phyloP scores from a whole-genome alignment of 805 yeast species.

The Candida xyloterini region DNA sequence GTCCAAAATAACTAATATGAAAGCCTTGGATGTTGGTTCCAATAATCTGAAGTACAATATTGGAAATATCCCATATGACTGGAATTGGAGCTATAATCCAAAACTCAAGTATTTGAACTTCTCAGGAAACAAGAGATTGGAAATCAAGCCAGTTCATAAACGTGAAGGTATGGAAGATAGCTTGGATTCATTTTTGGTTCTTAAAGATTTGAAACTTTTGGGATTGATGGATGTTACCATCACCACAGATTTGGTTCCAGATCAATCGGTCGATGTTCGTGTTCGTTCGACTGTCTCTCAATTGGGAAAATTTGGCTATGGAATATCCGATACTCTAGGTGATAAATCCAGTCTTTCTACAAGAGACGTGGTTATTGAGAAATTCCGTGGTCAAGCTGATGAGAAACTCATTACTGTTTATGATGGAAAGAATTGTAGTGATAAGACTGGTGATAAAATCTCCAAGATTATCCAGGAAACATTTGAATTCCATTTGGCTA shows the following conservation, averaged over 20 bases:
- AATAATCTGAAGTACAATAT: constrained; percentile 88
- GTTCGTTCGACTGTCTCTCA: constrained; percentile 87
- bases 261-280: constrained; percentile 77
- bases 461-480: constrained; percentile 71
- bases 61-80: constrained; percentile 91
- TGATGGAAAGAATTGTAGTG: constrained; percentile 73
- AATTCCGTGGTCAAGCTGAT: constrained; percentile 80
- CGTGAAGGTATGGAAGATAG: constrained; percentile 59
- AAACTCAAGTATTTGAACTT: constrained; percentile 77
- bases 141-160: constrained; percentile 66
- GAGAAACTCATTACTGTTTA: constrained; percentile 79
- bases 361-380: constrained; percentile 83
- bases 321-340: constrained; percentile 88
- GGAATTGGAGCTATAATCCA: constrained; percentile 93
- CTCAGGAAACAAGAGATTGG: constrained; percentile 89
- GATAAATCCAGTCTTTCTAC: constrained; percentile 59
- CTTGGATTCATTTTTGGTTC: constrained; percentile 59
- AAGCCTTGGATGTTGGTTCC: constrained; percentile 84
- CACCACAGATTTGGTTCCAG: constrained; percentile 85
- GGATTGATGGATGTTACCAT: constrained; percentile 96
- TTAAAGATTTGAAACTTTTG: constrained; percentile 66
- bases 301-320: constrained; percentile 73
- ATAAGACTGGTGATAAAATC: constrained; percentile 57
- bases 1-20: constrained; percentile 60
- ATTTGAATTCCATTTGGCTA: constrained; percentile 63